Evolutionary conservation across 2,329 filamentous ascomycete genomes (phyloP).

Genomic region (Fusarium sp.): DNA sequence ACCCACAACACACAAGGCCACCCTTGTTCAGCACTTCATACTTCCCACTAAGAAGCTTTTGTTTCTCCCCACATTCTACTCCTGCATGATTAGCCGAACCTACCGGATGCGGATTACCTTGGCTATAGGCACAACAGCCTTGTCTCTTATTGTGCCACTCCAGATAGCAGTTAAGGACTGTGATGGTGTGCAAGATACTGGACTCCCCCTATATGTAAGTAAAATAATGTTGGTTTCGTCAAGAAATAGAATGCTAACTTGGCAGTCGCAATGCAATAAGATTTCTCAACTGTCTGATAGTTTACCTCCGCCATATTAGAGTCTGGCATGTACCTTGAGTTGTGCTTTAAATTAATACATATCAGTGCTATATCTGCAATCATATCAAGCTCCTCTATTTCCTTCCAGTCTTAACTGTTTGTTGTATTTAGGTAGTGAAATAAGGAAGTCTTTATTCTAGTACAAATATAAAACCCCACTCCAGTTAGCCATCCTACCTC

Average conservation of each 20-base stretch:
- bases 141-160: conserved; percentile 6
- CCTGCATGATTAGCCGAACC: conserved; percentile 11
- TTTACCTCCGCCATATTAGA: not conserved
- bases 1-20: not conserved
- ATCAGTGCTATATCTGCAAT: too few species aligned
- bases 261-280: not conserved
- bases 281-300: not conserved
- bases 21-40: not conserved
- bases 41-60: not conserved
- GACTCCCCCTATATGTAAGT: not conserved
- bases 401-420: too few species aligned
- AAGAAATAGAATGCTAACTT: not conserved
- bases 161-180: not conserved
- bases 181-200: not conserved
- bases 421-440: too few species aligned
- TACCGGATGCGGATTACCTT: conserved; percentile 2
- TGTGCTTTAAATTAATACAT: too few species aligned
- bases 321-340: not conserved
- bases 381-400: too few species aligned
- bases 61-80: conserved; percentile 14
- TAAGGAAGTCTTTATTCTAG: too few species aligned
- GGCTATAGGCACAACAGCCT: not conserved
- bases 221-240: accelerated
- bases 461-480: too few species aligned
- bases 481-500: too few species aligned